phyloP scores from a whole-genome alignment of 2,329 filamentous ascomycete species.

The Amesomyces nigricolor region DNA sequence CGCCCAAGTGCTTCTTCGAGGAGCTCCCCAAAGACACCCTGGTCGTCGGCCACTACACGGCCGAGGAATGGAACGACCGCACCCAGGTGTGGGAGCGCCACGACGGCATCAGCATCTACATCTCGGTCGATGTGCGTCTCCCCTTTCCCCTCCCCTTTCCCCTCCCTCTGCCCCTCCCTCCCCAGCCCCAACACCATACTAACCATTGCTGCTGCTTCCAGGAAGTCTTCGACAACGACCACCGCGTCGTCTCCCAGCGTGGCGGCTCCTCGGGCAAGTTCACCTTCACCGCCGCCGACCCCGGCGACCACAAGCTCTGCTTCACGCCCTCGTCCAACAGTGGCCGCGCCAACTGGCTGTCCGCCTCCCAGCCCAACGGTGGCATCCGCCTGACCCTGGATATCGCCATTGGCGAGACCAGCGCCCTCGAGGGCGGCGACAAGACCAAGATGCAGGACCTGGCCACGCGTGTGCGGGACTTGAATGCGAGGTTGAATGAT shows the following conservation, averaged over 20 bases:
- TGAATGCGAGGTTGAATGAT: constrained; percentile 82
- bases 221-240: constrained; percentile 96
- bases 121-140: constrained; percentile 72
- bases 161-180: too few species aligned
- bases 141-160: neutral
- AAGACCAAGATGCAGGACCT: constrained; percentile 91
- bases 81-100: constrained; percentile 64
- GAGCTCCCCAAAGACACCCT: constrained; percentile 96
- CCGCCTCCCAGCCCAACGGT: constrained; percentile 57
- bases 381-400: constrained; percentile 82
- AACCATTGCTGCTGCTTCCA: too few species aligned
- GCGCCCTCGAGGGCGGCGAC: constrained; percentile 86
- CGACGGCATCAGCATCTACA: constrained; percentile 73
- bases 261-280: constrained; percentile 74
- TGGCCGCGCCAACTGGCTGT: constrained; percentile 66
- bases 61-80: constrained; percentile 75
- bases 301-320: constrained; percentile 94
- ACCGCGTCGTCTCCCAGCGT: constrained; percentile 86
- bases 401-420: constrained; percentile 89
- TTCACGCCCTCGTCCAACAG: constrained; percentile 77
- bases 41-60: constrained; percentile 86
- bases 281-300: constrained; percentile 90
- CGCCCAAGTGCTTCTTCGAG: constrained; percentile 95
- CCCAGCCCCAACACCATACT: constrained; percentile 10
- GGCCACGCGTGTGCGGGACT: constrained; percentile 77